Evolutionary conservation across 345 rosid genomes (phyloP).

Genomic region (Theobroma cacao): DNA sequence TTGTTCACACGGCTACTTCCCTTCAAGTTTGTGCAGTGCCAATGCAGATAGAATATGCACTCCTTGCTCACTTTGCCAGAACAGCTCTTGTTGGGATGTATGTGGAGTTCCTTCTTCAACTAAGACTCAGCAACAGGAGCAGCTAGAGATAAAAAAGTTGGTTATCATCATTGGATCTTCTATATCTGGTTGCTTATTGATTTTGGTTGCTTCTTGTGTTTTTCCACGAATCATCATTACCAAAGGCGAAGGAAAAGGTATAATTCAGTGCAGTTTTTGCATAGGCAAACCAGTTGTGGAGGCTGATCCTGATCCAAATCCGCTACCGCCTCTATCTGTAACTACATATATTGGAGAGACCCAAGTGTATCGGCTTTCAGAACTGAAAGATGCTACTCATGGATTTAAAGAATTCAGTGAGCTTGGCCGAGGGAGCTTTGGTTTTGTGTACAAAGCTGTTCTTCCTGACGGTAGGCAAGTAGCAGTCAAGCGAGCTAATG

Average conservation of each 20-base stretch:
- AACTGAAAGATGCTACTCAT: conserved; percentile 86
- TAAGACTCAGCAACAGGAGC: conserved; percentile 19
- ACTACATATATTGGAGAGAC: conserved; percentile 58
- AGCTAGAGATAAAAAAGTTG: conserved; percentile 32
- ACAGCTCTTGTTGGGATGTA: conserved; percentile 61
- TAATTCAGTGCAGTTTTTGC: conserved; percentile 47
- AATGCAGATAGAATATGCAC: conserved; percentile 79
- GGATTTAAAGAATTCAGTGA: conserved; percentile 93
- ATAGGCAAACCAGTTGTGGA: conserved; percentile 50
- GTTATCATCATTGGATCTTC: conserved; percentile 49
- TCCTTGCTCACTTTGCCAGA: conserved; percentile 92
- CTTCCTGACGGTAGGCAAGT: conserved; percentile 82
- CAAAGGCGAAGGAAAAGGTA: conserved; percentile 44
- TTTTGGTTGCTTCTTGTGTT: conserved; percentile 51
- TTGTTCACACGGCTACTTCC: conserved; percentile 76
- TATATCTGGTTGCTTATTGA: conserved; percentile 43
- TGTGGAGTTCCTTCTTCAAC: conserved; percentile 47
- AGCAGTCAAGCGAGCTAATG: conserved; percentile 90
- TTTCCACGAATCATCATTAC: conserved; percentile 35
- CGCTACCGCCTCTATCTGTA: conserved; percentile 34
- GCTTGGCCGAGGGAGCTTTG: conserved; percentile 88
- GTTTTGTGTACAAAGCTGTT: conserved; percentile 88
- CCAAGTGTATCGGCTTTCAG: conserved; percentile 75
- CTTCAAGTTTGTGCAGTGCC: conserved; percentile 64
- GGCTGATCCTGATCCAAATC: conserved; percentile 40